Conservation (phyloP, 2,329 filamentous ascomycete species). For the Aspergillus novofumigatus region DNA sequence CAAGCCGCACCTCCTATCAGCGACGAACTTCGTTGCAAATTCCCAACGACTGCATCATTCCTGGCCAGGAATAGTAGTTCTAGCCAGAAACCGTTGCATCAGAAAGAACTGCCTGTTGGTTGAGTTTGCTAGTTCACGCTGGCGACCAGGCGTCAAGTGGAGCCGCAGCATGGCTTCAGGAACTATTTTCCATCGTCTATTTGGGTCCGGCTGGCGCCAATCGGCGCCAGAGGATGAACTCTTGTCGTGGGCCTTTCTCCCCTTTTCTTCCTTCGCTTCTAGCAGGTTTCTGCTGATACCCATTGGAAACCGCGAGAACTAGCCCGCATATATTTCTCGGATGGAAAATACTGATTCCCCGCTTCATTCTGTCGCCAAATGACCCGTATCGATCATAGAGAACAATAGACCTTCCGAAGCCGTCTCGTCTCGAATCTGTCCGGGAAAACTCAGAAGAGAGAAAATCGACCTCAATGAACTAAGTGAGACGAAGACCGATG, state of each 20-base stretch:
- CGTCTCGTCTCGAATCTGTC: background rate
- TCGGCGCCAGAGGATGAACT: background rate
- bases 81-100: background rate
- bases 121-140: background rate
- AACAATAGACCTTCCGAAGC: background rate
- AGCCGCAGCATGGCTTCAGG: background rate
- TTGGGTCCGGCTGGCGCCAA: background rate
- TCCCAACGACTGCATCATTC: background rate
- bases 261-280: background rate
- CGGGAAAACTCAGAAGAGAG: background rate
- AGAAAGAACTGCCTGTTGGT: background rate
- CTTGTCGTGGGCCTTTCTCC: background rate
- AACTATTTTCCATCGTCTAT: background rate
- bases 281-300: background rate
- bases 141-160: background rate
- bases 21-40: background rate
- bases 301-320: background rate
- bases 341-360: background rate
- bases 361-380: background rate
- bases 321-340: background rate
- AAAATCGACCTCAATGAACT: background rate
- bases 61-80: background rate
- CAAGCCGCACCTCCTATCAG: background rate
- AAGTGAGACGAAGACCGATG: background rate
- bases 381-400: background rate